Evolutionary conservation across 176 grass and related monocot species (phyloP).

Genomic region (Oryza coarctata): DNA sequence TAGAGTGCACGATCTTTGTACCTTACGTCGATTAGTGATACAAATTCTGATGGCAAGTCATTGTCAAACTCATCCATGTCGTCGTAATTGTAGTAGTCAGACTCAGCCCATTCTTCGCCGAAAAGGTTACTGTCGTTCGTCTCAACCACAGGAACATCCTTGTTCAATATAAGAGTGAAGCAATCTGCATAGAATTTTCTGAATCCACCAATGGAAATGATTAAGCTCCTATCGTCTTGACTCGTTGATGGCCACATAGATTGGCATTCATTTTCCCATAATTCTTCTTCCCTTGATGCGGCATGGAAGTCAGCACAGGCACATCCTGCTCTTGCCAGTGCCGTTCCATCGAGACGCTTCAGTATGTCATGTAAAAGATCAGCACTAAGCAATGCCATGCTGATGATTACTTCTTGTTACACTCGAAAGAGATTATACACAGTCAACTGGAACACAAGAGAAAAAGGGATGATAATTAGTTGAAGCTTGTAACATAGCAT

Average conservation of each 20-base stretch:
- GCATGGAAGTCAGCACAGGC: conserved; percentile 37
- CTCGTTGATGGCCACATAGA: conserved; percentile 43
- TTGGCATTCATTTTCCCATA: conserved; percentile 46
- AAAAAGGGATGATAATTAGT: neutral
- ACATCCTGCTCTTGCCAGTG: conserved; percentile 52
- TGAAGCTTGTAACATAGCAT: neutral
- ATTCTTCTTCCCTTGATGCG: conserved; percentile 42
- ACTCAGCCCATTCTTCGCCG: conserved; percentile 37
- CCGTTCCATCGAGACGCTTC: conserved; percentile 40
- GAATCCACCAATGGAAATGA: conserved; percentile 46
- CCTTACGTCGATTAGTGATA: conserved; percentile 28
- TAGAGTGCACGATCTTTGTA: conserved; percentile 33
- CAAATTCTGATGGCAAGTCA: conserved; percentile 34
- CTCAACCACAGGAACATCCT: conserved; percentile 36
- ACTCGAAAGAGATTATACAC: neutral
- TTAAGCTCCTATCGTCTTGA: conserved; percentile 35
- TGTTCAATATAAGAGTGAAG: conserved; percentile 53
- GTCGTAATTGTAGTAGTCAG: conserved; percentile 33
- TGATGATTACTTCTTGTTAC: conserved; percentile 2
- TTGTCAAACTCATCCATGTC: conserved; percentile 36
- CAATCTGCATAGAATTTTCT: conserved; percentile 57
- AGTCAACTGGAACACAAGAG: conserved; percentile 19
- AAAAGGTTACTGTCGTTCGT: conserved; percentile 36
- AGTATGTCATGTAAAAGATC: conserved; percentile 50
- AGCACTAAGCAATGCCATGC: conserved; percentile 41